Evolutionary conservation across 768 basidiomycete species (phyloP), one percentile per base, ranked within the genome.

Genomic region (Hypholoma sublateritium): DNA sequence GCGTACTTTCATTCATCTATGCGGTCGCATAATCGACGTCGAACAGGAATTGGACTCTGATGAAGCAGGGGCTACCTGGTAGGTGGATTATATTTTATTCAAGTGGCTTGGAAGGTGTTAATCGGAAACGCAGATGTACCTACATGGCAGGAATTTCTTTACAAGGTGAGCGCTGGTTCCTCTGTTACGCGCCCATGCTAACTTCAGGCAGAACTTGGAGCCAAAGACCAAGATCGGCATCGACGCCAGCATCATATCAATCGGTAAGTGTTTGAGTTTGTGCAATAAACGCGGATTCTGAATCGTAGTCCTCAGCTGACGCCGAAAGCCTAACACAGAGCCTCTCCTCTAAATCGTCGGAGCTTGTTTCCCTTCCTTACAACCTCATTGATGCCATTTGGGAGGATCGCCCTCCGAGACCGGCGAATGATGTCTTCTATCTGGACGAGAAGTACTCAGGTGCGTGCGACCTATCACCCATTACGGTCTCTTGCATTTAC

Each of bases 21-120:
- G 16, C 46, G 22, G 46, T 22, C 24, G 19, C 16, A 22, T n/a
- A 24, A 2, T 13, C 42, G 5, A 52, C 48, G 45, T 49, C 16
- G 44, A 44, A 35, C 48, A 91, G 88, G 47, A 94, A 95, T 59
- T 99, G 96, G 96, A 88, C 80, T 0, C 72, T 98, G 68, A 95
- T 96, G 91, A 95, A 93, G 68, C 87, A 91, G 63, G 97, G 96
- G 5, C 69, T 93, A 16, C 88, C 89, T 66, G 90, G 94, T 84
- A 50, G 58, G 54, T 62, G 16, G 37, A 35, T 35, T 55, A 25
- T 55, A 55, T 12, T 9, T 7, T 5, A 2, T n/a, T n/a, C n/a
- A 6, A 9, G 12, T 21, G 34, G 21, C 24, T 16, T 4, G 5
- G 19, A 21, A 28, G n/a, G 32, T 42, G 19, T 9, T 17, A 32